Conservation (phyloP, 2,329 filamentous ascomycete species). For the Xenoacremonium recifei region DNA sequence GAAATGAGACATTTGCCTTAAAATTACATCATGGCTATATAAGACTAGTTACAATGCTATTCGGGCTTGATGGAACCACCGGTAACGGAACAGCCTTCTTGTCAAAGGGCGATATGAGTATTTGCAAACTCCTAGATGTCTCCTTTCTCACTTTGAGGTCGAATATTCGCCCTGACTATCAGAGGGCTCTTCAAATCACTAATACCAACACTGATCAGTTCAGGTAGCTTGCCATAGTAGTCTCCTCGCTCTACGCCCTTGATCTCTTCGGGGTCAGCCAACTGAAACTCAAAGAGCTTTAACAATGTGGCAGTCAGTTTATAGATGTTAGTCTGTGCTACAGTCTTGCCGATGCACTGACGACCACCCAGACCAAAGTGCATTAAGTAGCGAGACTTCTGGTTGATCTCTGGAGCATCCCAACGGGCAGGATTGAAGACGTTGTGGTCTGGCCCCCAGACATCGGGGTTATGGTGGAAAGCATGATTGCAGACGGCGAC, state of each 20-base stretch:
- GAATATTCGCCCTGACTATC: conserved; percentile 6
- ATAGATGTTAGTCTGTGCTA: conserved; percentile 14
- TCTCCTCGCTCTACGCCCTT: conserved; percentile 1
- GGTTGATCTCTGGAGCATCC: conserved; percentile 4
- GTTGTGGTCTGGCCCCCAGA: conserved; percentile 13
- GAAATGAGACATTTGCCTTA: no score
- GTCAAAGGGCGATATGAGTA: no score
- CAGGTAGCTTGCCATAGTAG: conserved; percentile 6
- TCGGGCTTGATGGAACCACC: no score
- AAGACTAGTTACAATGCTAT: no score
- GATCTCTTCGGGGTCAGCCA: conserved; percentile 8
- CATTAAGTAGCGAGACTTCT: conserved; percentile 9
- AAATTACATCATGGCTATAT: no score
- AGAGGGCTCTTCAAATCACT: conserved; percentile 8
- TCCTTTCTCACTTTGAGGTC: no score
- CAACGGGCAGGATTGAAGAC: conserved; percentile 9
- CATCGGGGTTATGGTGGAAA: conserved; percentile 11
- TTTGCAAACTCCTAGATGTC: no score
- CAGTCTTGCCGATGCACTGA: conserved; percentile 13
- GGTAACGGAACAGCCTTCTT: no score
- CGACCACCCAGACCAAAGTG: conserved; percentile 15
- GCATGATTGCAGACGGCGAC: conserved; percentile 14
- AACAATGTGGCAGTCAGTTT: conserved; percentile 10
- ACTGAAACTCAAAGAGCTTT: conserved; percentile 8
- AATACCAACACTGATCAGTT: conserved; percentile 9